Base-by-base conservation (phyloP, 768 basidiomycete species). In the Hypholoma fasciculare region DNA sequence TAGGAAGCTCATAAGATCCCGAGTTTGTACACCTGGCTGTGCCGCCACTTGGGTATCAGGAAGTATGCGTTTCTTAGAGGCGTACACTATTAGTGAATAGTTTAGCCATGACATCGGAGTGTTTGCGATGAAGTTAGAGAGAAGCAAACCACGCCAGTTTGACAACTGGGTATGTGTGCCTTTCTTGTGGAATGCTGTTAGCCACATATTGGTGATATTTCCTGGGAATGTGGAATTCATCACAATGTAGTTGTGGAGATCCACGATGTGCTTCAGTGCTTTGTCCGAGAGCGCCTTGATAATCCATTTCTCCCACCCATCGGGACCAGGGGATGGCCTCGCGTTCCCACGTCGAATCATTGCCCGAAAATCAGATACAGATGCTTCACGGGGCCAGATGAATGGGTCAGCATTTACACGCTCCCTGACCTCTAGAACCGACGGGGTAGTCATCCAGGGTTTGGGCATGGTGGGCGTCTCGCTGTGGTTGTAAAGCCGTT, bases 281-380 rank as follows among this genome's bases (percentile, higher is more conserved):
- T 26, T 1, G 49, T 73, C 71, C 0, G 63, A 64, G 0, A 75
- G 61, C 1, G 58, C n/a, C 27, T 66, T 66, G 1, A 73, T 37
- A 9, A 56, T 61, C 74, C 74, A 75, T 59, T 75, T 74, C 60
- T 74, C 72, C 73, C 72, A 72, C 11, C 61, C 61, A 56, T 74
- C 73, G 1, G 69, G 70, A 0, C 70, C 72, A 1, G 72, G 72
- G 1, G 69, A 48, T 4, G 72, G 72, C 1, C 65, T 59, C 2
- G 57, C 27, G 43, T 74, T 74, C 0, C 73, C 73, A 47, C 59
- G 61, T 1, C 59, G 53, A 0, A 73, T 51, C 30, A 75, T 38
- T 0, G 60, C 60, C 7, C 69, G 63, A 38, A 69, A 62, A 0
- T 69, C 52, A 0, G 37, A 12, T 14, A 71, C 37, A 5, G 60